Conservation (phyloP, 2,329 filamentous ascomycete genomes). For the Cladophialophora psammophila region DNA sequence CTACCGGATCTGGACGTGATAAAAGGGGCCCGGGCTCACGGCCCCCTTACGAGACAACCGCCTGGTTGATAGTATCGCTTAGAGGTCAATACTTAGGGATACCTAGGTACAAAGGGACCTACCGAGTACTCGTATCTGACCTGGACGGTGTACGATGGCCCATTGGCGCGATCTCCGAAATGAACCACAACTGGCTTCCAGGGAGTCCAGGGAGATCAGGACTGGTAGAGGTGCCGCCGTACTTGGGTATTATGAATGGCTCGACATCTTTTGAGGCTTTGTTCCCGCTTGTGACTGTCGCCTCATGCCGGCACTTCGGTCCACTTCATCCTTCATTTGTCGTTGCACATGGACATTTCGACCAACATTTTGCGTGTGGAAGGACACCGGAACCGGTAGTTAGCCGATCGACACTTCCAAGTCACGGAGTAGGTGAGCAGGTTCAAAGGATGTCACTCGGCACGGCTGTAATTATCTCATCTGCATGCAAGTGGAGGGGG, state of each 20-base stretch:
- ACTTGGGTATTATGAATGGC: not conserved
- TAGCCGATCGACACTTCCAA: conserved; percentile 1
- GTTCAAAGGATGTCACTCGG: not conserved
- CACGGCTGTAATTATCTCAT: not conserved
- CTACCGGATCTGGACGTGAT: not conserved
- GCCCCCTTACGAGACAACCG: not conserved
- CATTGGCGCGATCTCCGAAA: conserved; percentile 2
- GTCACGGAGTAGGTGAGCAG: not conserved
- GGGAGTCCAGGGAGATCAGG: not conserved
- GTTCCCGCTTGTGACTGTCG: not conserved
- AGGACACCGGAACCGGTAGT: not conserved
- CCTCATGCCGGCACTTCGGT: not conserved
- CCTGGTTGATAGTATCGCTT: not conserved
- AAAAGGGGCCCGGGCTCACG: not conserved
- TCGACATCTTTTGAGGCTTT: not conserved
- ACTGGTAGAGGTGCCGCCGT: not conserved
- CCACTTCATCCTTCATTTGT: no score
- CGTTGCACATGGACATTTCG: not conserved
- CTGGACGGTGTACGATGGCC: not conserved
- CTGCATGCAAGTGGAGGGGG: not conserved
- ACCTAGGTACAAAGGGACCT: not conserved
- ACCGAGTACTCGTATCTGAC: not conserved
- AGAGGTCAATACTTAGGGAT: not conserved
- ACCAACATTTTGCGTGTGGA: not conserved
- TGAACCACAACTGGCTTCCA: conserved; percentile 1